Percentiles rank a stretch among this genome's conserved stretches.
phyloP scores from a whole-genome alignment of 306 rosid species.

The Cucurbita maxima region DNA sequence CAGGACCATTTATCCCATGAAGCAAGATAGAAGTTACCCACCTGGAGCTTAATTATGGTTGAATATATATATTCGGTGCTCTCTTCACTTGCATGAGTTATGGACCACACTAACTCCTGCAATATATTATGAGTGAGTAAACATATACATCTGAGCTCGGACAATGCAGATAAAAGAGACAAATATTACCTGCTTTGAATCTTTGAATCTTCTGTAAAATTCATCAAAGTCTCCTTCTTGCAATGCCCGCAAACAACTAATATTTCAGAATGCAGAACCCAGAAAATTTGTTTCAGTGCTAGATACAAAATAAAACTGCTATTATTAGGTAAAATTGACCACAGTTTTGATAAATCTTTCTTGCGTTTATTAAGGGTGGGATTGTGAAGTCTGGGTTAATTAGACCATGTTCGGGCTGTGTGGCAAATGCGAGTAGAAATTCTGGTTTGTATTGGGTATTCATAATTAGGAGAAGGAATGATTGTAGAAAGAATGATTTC shows the following conservation, averaged over 20 bases:
- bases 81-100: conserved; percentile 87
- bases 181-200: conserved; percentile 68
- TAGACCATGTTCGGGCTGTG: background rate
- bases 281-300: background rate
- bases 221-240: conserved; percentile 60
- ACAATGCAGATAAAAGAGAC: conserved; percentile 9
- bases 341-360: background rate
- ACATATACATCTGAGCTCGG: conserved; percentile 6
- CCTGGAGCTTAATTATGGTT: conserved; percentile 78
- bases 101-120: conserved; percentile 74
- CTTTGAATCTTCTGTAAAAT: conserved; percentile 40
- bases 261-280: background rate
- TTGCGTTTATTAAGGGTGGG: background rate
- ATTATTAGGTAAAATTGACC: background rate
- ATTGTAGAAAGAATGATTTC: background rate
- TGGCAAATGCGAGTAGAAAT: background rate
- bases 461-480: background rate
- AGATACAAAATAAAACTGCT: background rate
- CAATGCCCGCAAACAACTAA: conserved; percentile 84
- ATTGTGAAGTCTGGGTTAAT: background rate
- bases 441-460: background rate
- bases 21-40: conserved; percentile 11
- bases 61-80: conserved; percentile 71
- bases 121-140: conserved; percentile 11
- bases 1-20: background rate